Evolutionary conservation across 139 green algal genomes (phyloP).

Genomic region (Chlamydomonas sp.): DNA sequence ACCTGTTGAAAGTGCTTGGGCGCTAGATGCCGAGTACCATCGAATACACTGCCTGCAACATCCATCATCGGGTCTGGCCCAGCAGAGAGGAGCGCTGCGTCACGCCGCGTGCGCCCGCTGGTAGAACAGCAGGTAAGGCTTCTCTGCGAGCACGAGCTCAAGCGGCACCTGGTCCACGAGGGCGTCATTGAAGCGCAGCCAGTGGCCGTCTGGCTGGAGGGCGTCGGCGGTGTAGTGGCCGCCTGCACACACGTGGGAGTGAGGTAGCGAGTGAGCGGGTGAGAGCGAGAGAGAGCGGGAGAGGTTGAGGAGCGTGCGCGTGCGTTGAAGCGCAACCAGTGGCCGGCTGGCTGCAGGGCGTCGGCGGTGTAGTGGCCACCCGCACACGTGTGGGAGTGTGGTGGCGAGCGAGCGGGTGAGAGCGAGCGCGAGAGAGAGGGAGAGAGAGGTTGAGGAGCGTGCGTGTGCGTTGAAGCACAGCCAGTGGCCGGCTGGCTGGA

Average conservation of each 20-base stretch:
- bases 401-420: background rate
- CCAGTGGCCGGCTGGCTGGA: slow-evolving; percentile 57
- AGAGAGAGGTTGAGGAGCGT: too few species aligned
- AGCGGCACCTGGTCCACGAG: slow-evolving; percentile 41
- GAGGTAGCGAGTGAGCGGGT: background rate
- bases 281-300: too few species aligned
- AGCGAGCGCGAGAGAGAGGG: too few species aligned
- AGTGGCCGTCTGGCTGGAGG: slow-evolving; percentile 51
- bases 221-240: slow-evolving; percentile 81
- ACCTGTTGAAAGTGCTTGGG: too few species aligned
- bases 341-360: slow-evolving; percentile 52
- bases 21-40: too few species aligned
- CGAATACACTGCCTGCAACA: too few species aligned
- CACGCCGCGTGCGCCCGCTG: too few species aligned
- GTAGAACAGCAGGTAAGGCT: slow-evolving; percentile 73
- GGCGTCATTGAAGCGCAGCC: slow-evolving; percentile 71
- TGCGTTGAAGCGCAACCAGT: slow-evolving; percentile 74
- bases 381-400: slow-evolving; percentile 7
- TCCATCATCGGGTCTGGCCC: too few species aligned
- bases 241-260: slow-evolving; percentile 19
- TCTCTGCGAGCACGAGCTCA: slow-evolving; percentile 42
- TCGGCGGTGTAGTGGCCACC: slow-evolving; percentile 78
- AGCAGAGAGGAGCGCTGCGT: too few species aligned
- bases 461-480: slow-evolving; percentile 74
- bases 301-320: too few species aligned